A percentile compares a stretch with the other conserved stretches of the same genome.
phyloP scores from a whole-genome alignment of 345 rosid species.

The Salix koriyanagi region DNA sequence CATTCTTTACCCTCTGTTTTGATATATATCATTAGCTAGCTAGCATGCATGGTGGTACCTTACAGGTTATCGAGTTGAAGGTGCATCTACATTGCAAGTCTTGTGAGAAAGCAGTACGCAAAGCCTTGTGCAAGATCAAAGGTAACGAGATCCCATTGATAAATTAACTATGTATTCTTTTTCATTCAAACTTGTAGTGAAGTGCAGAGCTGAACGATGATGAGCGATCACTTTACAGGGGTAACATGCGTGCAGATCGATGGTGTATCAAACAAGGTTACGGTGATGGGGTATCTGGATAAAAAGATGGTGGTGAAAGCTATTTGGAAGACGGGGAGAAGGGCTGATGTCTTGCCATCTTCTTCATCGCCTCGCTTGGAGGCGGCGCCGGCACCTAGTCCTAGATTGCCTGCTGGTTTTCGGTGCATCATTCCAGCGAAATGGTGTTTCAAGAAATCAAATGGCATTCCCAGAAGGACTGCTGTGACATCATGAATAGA shows the following conservation, averaged over 20 bases:
- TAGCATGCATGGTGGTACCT: not conserved
- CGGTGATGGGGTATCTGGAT: conserved; percentile 30
- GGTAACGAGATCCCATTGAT: conserved; percentile 7
- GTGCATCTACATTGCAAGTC: conserved; percentile 38
- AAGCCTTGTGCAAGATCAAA: conserved; percentile 25
- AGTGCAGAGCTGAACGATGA: not conserved
- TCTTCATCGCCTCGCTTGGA: not conserved
- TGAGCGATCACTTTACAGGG: conserved; percentile 9
- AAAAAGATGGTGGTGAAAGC: conserved; percentile 17
- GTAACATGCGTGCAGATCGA: conserved; percentile 34
- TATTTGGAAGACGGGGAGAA: conserved; percentile 30
- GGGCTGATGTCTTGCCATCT: conserved; percentile 16
- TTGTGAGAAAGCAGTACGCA: conserved; percentile 34
- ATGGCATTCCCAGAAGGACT: too few relatives aligned
- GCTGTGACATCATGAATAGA: too few relatives aligned
- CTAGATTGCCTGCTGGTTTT: conserved; percentile 22
- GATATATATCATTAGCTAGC: too few relatives aligned
- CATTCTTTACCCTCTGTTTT: not conserved
- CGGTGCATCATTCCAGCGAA: conserved; percentile 30
- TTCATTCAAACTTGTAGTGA: too few relatives aligned
- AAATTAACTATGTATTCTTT: too few relatives aligned
- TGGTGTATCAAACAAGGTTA: conserved; percentile 11
- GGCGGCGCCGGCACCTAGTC: conserved; percentile 5
- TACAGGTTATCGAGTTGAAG: conserved; percentile 29
- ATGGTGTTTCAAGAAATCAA: conserved; percentile 9